Evolutionary conservation across 106 monocot species (phyloP).

Genomic region (Xerophyta viscosa): DNA sequence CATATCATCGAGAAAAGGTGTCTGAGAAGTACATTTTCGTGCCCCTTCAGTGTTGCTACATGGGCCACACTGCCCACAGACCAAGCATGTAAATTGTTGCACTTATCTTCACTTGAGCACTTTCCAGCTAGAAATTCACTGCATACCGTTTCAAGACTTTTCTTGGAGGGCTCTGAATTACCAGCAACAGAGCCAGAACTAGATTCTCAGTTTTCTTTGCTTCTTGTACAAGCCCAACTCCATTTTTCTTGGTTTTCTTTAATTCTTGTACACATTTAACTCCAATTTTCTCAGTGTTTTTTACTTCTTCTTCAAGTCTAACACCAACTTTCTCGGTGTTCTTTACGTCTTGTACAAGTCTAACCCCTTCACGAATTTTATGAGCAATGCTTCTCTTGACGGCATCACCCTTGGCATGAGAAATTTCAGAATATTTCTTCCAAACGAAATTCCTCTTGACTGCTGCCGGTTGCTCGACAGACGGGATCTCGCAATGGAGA

Average conservation of each 20-base stretch:
- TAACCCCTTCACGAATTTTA: no score
- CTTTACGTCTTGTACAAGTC: no score
- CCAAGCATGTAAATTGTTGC: slow-evolving; percentile 1
- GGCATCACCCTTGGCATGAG: neutral
- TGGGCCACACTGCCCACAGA: neutral
- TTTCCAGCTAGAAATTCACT: neutral
- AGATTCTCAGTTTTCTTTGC: no score
- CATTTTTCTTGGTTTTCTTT: no score
- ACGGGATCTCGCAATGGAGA: neutral
- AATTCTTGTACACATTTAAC: no score
- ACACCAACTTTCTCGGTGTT: no score
- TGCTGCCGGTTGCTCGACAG: neutral
- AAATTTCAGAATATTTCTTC: neutral
- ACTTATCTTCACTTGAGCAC: neutral
- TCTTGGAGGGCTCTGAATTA: neutral
- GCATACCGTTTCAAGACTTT: neutral
- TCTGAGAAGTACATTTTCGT: neutral
- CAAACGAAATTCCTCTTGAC: neutral
- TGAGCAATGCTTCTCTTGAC: no score
- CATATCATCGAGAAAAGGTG: neutral
- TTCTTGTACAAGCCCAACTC: no score
- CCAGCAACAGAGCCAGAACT: no score
- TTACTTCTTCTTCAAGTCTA: no score
- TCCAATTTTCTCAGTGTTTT: no score
- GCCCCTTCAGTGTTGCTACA: neutral